Base-by-base conservation (phyloP, 345 rosid genomes). In the Hibiscus trionum region DNA sequence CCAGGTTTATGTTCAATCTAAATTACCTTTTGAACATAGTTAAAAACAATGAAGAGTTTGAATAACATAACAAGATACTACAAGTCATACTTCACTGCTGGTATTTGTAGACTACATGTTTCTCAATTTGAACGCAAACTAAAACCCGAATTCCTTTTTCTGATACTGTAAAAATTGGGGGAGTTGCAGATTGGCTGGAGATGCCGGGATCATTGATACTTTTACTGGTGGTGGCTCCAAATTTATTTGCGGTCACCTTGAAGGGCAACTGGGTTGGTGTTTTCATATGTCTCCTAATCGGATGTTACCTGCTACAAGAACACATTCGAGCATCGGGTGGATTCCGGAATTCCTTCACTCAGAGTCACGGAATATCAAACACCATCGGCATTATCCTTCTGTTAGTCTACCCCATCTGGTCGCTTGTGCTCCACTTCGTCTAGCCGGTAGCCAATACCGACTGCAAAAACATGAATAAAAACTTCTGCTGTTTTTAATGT, bases 241-340 rank as follows among this genome's bases (percentile, higher is more conserved):
- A 46, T 16, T 47, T 66, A 11, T 66, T 66, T 14, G 57, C 70
- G 1, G 11, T 21, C 6, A 24, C 70, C 21, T 66, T 66, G 37
- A 66, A 66, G 37, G 10, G 26, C 37, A 66, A 33, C 39, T 66
- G 11, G 37, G 70, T 87, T 7, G 94, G 97, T 1, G 89, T 86
- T 56, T 39, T 72, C 2, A 85, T 90, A 65, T 88, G 99, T 74
- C 96, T 92, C 35, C 0, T 80, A 60, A 89, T 95, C 1, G 98
- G 89, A 33, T 92, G 98, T 71, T 95, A 90, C 86, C 84, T 92
- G 7, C 76, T 95, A 69, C 99, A 95, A 77, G 93, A 95, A 75
- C 97, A 95, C 83, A 85, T 95, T 16, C 86, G 94, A 55, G 97
- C 99, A n/a, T 81, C 98, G 2, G 99, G 93, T 16, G 99, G 99